Percentiles rank a stretch among this genome's conserved stretches.
Conservation (phyloP, 768 basidiomycete species). For the Tremella fuciformis region DNA sequence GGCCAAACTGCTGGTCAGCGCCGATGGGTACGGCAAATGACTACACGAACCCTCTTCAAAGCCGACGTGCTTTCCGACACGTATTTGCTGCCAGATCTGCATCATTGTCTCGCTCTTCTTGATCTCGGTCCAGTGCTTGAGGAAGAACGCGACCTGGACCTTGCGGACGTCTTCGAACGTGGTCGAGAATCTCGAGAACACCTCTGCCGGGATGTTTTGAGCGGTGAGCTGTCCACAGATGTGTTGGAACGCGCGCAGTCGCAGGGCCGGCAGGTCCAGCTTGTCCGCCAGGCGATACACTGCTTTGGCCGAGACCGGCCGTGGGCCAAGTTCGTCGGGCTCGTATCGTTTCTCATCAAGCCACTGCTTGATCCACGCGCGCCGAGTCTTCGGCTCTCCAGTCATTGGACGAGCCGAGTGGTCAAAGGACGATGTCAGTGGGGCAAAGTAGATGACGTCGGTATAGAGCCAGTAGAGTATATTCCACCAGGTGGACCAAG, state of each 20-base stretch:
- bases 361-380: constrained; percentile 76
- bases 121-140: constrained; percentile 77
- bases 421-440: constrained; percentile 63
- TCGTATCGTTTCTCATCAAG: constrained; percentile 51
- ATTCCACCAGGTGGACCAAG: constrained; percentile 65
- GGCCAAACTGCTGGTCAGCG: constrained; percentile 5
- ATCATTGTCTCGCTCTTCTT: constrained; percentile 79
- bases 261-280: constrained; percentile 68
- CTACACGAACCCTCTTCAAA: constrained; percentile 66
- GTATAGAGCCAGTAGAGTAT: constrained; percentile 86
- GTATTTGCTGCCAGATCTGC: constrained; percentile 78
- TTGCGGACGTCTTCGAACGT: constrained; percentile 77
- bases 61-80: constrained; percentile 76
- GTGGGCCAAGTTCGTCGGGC: constrained; percentile 55
- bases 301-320: constrained; percentile 79
- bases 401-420: constrained; percentile 53
- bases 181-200: constrained; percentile 79
- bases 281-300: constrained; percentile 77
- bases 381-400: constrained; percentile 16
- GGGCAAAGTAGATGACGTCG: constrained; percentile 77
- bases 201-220: constrained; percentile 78
- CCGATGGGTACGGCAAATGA: neutral
- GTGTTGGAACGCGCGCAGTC: constrained; percentile 74
- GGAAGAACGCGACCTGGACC: constrained; percentile 73
- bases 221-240: constrained; percentile 72